These are phyloP conservation scores for Coix lacrymajobi DNA, from an alignment of 176 grass and related monocot species.

Conservation along the genomic window DNA sequence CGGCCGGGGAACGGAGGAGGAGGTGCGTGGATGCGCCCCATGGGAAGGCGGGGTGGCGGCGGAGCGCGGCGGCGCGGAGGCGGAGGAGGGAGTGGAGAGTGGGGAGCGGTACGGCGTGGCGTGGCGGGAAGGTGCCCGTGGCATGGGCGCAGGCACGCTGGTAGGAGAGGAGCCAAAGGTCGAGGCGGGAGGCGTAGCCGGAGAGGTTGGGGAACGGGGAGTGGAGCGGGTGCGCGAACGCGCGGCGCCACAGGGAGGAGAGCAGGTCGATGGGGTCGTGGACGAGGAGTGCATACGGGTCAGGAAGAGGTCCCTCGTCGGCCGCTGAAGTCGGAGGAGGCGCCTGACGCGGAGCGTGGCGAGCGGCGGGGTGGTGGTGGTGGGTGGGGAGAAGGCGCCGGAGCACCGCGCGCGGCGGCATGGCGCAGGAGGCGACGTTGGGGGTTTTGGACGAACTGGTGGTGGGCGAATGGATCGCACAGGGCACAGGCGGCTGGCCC, in stretches of 20 bases:
- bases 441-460: constrained; percentile 38
- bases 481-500: no score
- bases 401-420: constrained; percentile 19
- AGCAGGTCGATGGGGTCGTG: constrained; percentile 79
- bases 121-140: constrained; percentile 72
- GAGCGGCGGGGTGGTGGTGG: not conserved
- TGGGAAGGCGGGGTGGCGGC: constrained; percentile 56
- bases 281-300: constrained; percentile 68
- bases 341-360: not conserved
- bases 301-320: constrained; percentile 25
- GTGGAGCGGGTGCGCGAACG: constrained; percentile 47
- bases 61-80: constrained; percentile 45
- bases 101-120: constrained; percentile 49
- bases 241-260: constrained; percentile 70
- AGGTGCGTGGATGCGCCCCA: constrained; percentile 82
- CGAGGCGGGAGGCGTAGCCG: constrained; percentile 73
- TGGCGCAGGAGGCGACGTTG: not conserved
- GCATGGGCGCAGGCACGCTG: constrained; percentile 81
- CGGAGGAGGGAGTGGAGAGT: constrained; percentile 78
- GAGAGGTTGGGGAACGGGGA: constrained; percentile 78
- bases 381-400: constrained; percentile 32
- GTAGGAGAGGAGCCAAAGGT: constrained; percentile 91
- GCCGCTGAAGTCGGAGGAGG: not conserved
- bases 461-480: not conserved
- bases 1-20: constrained; percentile 65